Percentiles rank a stretch among this genome's conserved stretches.
Evolutionary conservation across 2,329 filamentous ascomycete genomes (phyloP).

Genomic region (Tolypocladium nubicola): DNA sequence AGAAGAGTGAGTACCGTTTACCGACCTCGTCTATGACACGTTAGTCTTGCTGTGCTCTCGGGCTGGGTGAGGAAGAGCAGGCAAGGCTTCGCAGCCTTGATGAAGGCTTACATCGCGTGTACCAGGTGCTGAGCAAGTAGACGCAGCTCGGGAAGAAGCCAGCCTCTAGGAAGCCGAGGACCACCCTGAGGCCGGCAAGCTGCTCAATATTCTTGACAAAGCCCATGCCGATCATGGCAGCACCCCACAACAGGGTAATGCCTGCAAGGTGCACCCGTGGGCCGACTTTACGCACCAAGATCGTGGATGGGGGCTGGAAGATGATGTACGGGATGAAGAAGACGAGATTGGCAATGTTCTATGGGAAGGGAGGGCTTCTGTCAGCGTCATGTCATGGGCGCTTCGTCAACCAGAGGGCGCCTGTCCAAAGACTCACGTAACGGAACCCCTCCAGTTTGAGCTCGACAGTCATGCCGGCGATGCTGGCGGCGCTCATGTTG

Average conservation of each 20-base stretch:
- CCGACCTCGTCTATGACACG: constrained; percentile 48
- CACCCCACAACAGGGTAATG: constrained; percentile 50
- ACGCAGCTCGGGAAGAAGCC: constrained; percentile 63
- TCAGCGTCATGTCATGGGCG: not conserved
- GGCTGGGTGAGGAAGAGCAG: not conserved
- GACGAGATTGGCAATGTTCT: constrained; percentile 58
- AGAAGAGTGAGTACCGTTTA: constrained; percentile 59
- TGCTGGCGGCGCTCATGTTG: constrained; percentile 61
- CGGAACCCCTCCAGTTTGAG: constrained; percentile 33
- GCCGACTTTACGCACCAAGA: constrained; percentile 57
- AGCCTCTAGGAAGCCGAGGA: constrained; percentile 57
- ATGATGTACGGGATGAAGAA: constrained; percentile 67
- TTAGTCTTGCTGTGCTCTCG: not conserved
- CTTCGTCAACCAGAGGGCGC: not conserved
- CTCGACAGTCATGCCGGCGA: constrained; percentile 52
- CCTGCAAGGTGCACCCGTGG: constrained; percentile 43
- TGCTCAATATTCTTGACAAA: constrained; percentile 43
- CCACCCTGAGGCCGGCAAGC: constrained; percentile 42
- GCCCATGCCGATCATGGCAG: constrained; percentile 54
- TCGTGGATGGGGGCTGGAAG: constrained; percentile 61
- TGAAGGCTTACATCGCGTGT: constrained; percentile 45
- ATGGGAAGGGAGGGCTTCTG: not conserved
- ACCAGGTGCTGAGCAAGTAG: constrained; percentile 66
- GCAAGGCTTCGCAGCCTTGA: too few species aligned
- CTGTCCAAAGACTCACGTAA: constrained; percentile 24